These are phyloP conservation scores for Paramecium sonneborni DNA, from an alignment of 73 alveolate genomes.

Conservation along the genomic window DNA sequence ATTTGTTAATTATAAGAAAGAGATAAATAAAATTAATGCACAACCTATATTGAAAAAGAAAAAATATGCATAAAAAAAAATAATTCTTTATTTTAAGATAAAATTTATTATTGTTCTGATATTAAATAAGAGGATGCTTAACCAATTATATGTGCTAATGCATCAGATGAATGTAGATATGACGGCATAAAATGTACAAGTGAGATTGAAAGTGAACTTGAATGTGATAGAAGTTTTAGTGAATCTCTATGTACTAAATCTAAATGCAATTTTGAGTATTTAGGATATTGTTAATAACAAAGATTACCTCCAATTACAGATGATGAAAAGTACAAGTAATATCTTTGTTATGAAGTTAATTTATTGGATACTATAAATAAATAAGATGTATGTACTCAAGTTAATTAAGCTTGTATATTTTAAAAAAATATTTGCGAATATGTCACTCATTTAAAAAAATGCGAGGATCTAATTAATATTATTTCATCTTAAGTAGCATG, in stretches of 20 bases:
- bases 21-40: no score
- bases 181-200: neutral
- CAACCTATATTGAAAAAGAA: no score
- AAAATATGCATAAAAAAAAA: no score
- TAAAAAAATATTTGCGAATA: neutral
- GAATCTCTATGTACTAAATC: neutral
- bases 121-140: neutral
- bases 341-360: neutral
- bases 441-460: neutral
- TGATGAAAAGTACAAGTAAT: neutral
- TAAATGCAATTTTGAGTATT: neutral
- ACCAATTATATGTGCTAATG: neutral
- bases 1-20: neutral
- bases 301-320: neutral
- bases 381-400: neutral
- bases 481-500: neutral
- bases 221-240: neutral
- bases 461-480: neutral
- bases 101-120: neutral
- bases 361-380: neutral
- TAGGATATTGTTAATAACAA: neutral
- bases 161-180: neutral
- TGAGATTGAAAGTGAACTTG: neutral
- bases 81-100: no score
- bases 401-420: neutral